Evolutionary conservation across 2,329 filamentous ascomycete species (phyloP), one percentile per base, ranked within the genome.

Genomic region (Bertia moriformis): DNA sequence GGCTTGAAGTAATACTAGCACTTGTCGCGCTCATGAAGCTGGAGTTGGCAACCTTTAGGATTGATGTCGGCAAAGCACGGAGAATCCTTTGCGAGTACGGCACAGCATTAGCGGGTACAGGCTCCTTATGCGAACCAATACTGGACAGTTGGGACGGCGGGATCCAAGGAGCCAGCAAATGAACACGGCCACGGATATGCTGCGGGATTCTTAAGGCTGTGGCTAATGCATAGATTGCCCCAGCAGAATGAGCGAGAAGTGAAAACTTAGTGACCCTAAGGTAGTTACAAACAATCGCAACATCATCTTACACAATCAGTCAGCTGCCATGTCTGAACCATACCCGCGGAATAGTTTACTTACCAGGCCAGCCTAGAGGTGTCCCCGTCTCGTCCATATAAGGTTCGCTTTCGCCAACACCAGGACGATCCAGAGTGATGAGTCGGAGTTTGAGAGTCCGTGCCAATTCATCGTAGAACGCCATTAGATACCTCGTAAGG

Each of bases 221-320:
- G 0, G 91, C 91, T 14, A 98, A 71, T 2, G 91, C 91, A 53
- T 98, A 98, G 39, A 98, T 93, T n/a, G 91, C 89, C 14, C 91
- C 91, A 1, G 91, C 91, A 1, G 89, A 96, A 57, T 98, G 91
- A 2, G 91, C 91, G 2, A 98, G 70, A 15, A 98, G 83, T 4
- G 89, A 96, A 54, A 98, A 98, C 48, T 94, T 93, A 10, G 81
- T 91, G 45, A 98, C 93, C 48, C 86, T 88, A 35, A 98, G 69
- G 13, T 83, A 69, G 52, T 94, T 85, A 56, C 91, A 98, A 42
- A 98, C 93, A 39, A 88, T 81, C 43, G 93, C 83, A 13, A 98
- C 86, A 58, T 98, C 91, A 51, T 74, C 70, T 73, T n/a, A n/a
- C n/a, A 29, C n/a, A 42, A 2, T 43, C 2, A 3, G 30, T 29